Base-by-base conservation (phyloP, 331 rosid genomes). In the Malus hybrid region DNA sequence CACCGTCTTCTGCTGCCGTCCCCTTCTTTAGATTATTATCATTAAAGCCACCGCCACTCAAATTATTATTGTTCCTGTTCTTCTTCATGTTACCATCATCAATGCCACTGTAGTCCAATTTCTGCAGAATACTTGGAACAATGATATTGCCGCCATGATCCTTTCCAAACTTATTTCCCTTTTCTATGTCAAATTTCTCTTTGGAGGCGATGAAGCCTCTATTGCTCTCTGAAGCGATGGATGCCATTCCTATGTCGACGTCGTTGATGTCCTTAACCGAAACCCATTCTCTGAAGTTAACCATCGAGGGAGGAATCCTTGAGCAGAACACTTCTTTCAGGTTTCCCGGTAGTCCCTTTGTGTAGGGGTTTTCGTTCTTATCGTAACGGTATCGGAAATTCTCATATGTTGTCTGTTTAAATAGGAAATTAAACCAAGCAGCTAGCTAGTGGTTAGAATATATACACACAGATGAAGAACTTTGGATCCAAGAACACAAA, bases 341-440 rank as follows among this genome's bases (percentile, higher is more conserved):
- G 84, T 94, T 94, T 67, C 61, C 67, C 33, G 78, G 1, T 33
- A 90, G n/a, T 64, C 99, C 97, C 54, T 67, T 87, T 11, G 81
- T 71, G 59, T 31, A 88, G 15, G 99, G 99, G 54, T 91, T 94
- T 71, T 86, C 89, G 69, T 91, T 92, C 93, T 86, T 88, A 74
- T 94, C 97, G 2, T 94, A 94, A 18, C 93, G 99, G 65, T 90
- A 92, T 28, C 96, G 91, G 64, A 94, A 94, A 70, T 92, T 94
- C 86, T 94, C 99, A 42, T 94, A 92, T 22, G 97, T 94, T 34
- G 99, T 94, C 96, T 94, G 80, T 44, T 48, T 48, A 48, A 48
- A 14, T 48, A 15, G 55, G 55, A 48, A 48, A 48, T 48, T 48
- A 14, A 13, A 39, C 78, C 76, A 78, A 77, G 19, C 36, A 83